Evolutionary conservation across 1,284 basidiomycete genomes (phyloP).

Genomic region (Jaminaea rosea): DNA sequence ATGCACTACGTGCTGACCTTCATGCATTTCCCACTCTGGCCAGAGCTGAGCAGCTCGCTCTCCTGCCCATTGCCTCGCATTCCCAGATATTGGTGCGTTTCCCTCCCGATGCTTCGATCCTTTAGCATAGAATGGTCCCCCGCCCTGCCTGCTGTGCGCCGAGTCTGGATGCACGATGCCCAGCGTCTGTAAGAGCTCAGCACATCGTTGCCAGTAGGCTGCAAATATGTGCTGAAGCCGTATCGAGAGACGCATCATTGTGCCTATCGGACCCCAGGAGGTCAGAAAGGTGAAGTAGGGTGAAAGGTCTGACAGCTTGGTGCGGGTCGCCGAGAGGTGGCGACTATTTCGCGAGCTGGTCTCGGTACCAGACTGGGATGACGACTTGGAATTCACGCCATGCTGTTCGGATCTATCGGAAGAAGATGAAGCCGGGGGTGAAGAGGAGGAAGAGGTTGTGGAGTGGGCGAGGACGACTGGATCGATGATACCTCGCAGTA

Average conservation of each 20-base stretch:
- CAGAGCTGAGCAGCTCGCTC: constrained; percentile 20
- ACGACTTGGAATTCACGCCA: too few relatives aligned
- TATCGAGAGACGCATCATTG: constrained; percentile 1
- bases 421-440: too few relatives aligned
- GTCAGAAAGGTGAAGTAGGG: constrained; percentile 2
- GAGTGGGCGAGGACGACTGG: too few relatives aligned
- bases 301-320: background rate
- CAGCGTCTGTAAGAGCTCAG: too few relatives aligned
- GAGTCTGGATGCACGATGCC: too few relatives aligned
- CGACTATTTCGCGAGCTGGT: too few relatives aligned
- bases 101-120: background rate
- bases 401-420: too few relatives aligned
- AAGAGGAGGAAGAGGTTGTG: too few relatives aligned
- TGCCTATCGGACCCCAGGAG: constrained; percentile 10
- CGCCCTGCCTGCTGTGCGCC: constrained; percentile 12
- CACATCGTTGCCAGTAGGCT: too few relatives aligned
- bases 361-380: too few relatives aligned
- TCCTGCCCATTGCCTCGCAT: too few relatives aligned
- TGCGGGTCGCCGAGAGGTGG: too few relatives aligned
- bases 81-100: background rate
- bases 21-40: constrained; percentile 32
- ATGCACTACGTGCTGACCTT: constrained; percentile 23
- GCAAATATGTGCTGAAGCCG: background rate
- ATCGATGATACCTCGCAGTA: background rate
- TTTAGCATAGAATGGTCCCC: background rate